Base-by-base conservation (phyloP, 371 early-diverging fungal species). In the Mortierella sp. region DNA sequence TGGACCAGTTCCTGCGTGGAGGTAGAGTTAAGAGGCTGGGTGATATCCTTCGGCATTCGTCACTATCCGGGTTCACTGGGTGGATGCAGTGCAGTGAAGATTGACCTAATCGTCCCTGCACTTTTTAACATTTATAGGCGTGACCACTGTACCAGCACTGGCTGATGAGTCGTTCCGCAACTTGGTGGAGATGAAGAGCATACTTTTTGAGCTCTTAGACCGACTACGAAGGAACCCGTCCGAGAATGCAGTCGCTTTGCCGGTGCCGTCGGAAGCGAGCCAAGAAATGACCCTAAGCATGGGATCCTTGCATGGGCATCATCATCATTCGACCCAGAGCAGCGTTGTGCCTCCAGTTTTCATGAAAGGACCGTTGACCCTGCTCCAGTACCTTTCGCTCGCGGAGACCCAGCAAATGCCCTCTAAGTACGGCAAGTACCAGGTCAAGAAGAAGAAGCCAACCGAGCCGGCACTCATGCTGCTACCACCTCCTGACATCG, bases 381-480 rank as follows among this genome's bases (percentile, higher is more conserved):
- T 70, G 2, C 57, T 42, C 4, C 73, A 66, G 41, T 64, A 65
- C 71, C 62, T 61, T 27, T 48, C 62, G 12, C 44, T 68, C 19
- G 56, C 53, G 67, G 88, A 88, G 61, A 79, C 81, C 0, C 86
- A 83, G 49, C 87, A 83, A 78, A 81, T 83, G 30, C 86, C 86
- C 17, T 81, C 84, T 21, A 88, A 88, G 60, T 88, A 88, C 54
- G 87, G 88, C 8, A 88, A 88, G 65, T 88, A 85, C 53, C 86
- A 86, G 70, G 86, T 88, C 15, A 86, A 86, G 44, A 87, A 87
- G 60, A 81, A 84, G 34, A 79, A 86, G 32, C 85, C 87, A 0
- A 83, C 83, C 0, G 87, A 88, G 43, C 87, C 88, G 0, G 82
- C 84, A 26, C 65, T 86, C 4, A 81, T 84, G 50, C 80, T 67